Evolutionary conservation across 1,284 basidiomycete genomes (phyloP), one percentile per base, ranked within the genome.

Genomic region (Fomes fomentarius): DNA sequence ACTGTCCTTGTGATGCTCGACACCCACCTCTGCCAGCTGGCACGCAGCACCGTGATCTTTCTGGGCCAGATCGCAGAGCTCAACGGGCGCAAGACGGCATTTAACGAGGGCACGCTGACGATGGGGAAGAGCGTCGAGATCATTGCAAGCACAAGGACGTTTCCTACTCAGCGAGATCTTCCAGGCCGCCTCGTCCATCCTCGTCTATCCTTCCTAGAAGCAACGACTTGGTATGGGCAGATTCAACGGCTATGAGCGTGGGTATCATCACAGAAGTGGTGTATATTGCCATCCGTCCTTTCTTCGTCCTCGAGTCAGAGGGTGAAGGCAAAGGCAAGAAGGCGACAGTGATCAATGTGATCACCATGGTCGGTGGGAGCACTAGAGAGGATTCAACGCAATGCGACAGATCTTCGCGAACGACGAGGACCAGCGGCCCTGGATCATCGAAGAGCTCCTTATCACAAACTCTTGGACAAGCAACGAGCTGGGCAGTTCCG

Each of bases 401-500:
- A 2, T 15, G 9, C 31, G 56, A 7, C 65, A 94, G 88, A 87
- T 96, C 26, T 98, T 98, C 66, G 92, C 93, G 6, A 89, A 87
- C 58, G 87, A 97, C 62, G 86, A 92, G 55, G 86, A 89, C 34
- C 96, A 99, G 71, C 78, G 96, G 1, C 84, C 87, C 1, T 98
- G 95, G 94, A 96, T 98, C 59, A 89, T 99, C 19, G 95, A 98
- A 69, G 96, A 98, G 71, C 94, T 98, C 28, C 75, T 98, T 43
- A 94, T 93, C 62, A 94, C 92, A 69, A 78, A 96, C 8, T 93
- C 93, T 0, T 94, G 97, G 62, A 84, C 87, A 41, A 93, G 66
- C 89, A 91, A 66, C 89, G 90, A 59, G 89, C 91, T 34, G 89
- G 92, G 0, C 90, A 93, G 59, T 95, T 94, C 69, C 80, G 88